A percentile compares a stretch with the other conserved stretches of the same genome.
Evolutionary conservation across 2,329 filamentous ascomycete species (phyloP).

Genomic region (Botryotinia convoluta): DNA sequence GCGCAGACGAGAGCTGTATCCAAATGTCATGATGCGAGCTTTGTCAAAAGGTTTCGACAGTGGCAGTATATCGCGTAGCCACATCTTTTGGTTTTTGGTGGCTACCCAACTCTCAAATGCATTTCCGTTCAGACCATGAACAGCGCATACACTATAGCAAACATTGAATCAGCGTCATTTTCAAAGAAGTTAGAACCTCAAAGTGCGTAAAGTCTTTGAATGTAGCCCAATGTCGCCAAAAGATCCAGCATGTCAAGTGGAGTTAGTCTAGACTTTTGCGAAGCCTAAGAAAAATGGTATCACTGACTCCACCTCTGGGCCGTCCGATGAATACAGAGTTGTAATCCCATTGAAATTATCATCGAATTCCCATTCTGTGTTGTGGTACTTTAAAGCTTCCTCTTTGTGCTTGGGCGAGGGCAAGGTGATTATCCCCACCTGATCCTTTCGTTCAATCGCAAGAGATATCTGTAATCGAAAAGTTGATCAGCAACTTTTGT

Average conservation of each 20-base stretch:
- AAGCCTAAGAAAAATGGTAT: background rate
- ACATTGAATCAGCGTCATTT: background rate
- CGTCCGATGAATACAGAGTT: background rate
- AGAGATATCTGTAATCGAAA: background rate
- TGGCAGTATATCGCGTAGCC: background rate
- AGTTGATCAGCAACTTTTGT: background rate
- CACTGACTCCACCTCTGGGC: background rate
- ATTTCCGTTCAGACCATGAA: background rate
- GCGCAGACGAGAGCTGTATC: background rate
- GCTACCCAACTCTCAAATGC: background rate
- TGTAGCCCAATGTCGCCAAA: background rate
- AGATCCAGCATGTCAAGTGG: background rate
- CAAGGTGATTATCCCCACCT: background rate
- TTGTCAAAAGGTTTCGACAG: background rate
- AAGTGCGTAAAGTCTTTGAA: background rate
- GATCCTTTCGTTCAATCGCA: background rate
- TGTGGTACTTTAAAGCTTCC: background rate
- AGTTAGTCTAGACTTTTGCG: background rate
- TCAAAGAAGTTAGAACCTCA: background rate
- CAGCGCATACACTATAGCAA: background rate
- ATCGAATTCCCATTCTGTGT: background rate
- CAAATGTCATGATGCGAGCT: slow-evolving; percentile 4
- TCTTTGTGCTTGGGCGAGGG: background rate
- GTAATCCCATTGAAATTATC: background rate
- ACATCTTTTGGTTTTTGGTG: background rate